These are phyloP conservation scores for Trichoderma cornu-damae DNA, from an alignment of 2,329 filamentous ascomycete genomes.

Conservation along the genomic window DNA sequence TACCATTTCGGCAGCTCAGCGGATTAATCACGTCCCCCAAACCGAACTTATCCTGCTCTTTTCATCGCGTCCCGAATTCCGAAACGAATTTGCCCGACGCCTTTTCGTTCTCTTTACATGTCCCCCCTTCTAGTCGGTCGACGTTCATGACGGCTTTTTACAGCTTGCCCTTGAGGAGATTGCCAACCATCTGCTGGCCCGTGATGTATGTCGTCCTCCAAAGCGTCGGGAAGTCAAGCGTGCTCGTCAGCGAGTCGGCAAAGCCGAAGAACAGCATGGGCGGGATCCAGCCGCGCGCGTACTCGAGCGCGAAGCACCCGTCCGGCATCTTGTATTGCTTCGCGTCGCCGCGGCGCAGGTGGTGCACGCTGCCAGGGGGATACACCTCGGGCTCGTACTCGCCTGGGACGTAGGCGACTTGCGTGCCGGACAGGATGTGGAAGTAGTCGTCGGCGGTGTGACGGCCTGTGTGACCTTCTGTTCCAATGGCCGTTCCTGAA, in stretches of 20 bases:
- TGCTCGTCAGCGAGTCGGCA: conserved; percentile 73
- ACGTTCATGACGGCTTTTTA: too few relatives aligned
- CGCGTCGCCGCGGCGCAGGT: conserved; percentile 63
- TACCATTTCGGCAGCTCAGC: too few relatives aligned
- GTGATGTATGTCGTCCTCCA: conserved; percentile 75
- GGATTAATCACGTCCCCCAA: too few relatives aligned
- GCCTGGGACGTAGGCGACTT: conserved; percentile 69
- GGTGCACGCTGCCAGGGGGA: conserved; percentile 63
- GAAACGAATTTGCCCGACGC: too few relatives aligned
- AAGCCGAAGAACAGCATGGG: conserved; percentile 89
- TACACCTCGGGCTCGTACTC: conserved; percentile 65
- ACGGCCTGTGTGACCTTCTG: conserved; percentile 80
- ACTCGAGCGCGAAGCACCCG: conserved; percentile 74
- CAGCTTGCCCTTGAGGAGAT: conserved; percentile 67
- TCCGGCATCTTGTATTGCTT: conserved; percentile 82
- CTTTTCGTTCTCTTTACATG: too few relatives aligned
- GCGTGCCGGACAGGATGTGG: conserved; percentile 75
- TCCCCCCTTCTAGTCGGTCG: too few relatives aligned
- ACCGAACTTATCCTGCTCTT: too few relatives aligned
- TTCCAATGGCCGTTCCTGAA: conserved; percentile 65
- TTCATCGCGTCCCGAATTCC: too few relatives aligned
- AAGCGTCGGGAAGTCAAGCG: conserved; percentile 77
- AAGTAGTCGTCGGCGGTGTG: conserved; percentile 95
- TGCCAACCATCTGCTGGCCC: conserved; percentile 67
- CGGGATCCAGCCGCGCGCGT: conserved; percentile 84